Evolutionary conservation across 495 filamentous ascomycete species (phyloP), one percentile per base, ranked within the genome.

Genomic region (Penicillium goetzii): DNA sequence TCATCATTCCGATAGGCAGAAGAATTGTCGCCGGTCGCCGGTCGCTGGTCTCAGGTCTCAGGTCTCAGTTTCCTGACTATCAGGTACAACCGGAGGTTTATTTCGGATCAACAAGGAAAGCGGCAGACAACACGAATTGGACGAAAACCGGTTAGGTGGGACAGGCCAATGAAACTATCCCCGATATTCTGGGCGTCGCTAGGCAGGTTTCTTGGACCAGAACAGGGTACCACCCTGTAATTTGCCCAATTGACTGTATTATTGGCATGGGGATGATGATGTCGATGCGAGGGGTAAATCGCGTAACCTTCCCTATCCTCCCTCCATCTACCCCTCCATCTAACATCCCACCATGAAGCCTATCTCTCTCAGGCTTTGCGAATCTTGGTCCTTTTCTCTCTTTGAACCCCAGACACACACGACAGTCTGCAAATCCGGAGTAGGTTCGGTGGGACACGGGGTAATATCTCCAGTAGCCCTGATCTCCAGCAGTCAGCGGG

Each of bases 391-490:
- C 45, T 58, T 19, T 36, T 30, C 49, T 49, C 19, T 25, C 25
- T 25, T 12, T 45, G 61, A 58, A 54, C 23, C 51, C 47, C 10
- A 51, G 47, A 64, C 65, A n/a, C 30, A 62, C 58, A 68, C 61
- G 61, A 61, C 47, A 40, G 43, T 25, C 34, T 14, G 26, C 56
- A 34, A 65, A 58, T 60, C 59, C 60, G 56, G 53, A 58, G 63
- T 65, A 65, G 41, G 58, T 61, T 59, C 57, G 51, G 25, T 54
- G 34, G 34, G 43, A 57, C 52, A 36, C 52, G 52, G 52, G 52
- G 58, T 32, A 51, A 25, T 49, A 25, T 60, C 10, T 43, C 47
- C 47, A 26, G 61, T 23, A n/a, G n/a, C n/a, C 36, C 21, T 45
- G 32, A 19, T 40, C 30, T 14, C 19, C 36, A 32, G 23, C 21